These are phyloP conservation scores for Saturnispora quitensis DNA, from an alignment of 805 yeast genomes.

Conservation along the genomic window DNA sequence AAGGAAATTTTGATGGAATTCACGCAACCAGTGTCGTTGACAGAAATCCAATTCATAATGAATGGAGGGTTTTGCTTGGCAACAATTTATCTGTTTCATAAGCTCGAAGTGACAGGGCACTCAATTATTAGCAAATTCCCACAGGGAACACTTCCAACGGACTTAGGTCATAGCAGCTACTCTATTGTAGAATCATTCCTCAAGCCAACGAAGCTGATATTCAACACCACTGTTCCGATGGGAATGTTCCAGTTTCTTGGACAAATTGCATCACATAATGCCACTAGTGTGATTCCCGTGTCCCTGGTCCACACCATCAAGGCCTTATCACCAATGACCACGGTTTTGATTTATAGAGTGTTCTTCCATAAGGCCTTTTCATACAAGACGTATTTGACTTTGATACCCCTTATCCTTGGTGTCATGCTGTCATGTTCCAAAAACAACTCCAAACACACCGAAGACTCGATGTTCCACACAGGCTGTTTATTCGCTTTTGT, in stretches of 20 bases:
- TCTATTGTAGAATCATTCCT: conserved; percentile 33
- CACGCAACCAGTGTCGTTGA: conserved; percentile 77
- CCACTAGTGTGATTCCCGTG: conserved; percentile 90
- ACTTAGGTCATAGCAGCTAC: conserved; percentile 22
- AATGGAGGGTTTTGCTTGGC: conserved; percentile 53
- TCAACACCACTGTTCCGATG: conserved; percentile 80
- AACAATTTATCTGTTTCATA: conserved; percentile 19
- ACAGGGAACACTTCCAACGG: conserved; percentile 39
- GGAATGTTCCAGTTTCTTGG: conserved; percentile 90
- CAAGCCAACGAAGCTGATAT: conserved; percentile 42
- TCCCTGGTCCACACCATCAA: conserved; percentile 91
- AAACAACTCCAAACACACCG: conserved; percentile 21
- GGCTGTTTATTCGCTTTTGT: conserved; percentile 45
- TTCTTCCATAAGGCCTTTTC: conserved; percentile 52
- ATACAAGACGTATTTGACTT: conserved; percentile 61
- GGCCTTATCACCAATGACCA: conserved; percentile 81
- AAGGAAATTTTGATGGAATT: conserved; percentile 65
- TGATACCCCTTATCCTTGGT: conserved; percentile 72
- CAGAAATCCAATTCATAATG: conserved; percentile 76
- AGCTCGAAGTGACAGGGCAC: conserved; percentile 1
- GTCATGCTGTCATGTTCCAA: conserved; percentile 73
- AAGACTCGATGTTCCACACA: conserved; percentile 21
- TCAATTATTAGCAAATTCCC: conserved; percentile 32
- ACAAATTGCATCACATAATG: conserved; percentile 82
- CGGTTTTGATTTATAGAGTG: conserved; percentile 69